Evolutionary conservation across 257 asterid species (phyloP).

Genomic region (Solanum tarapatanum): DNA sequence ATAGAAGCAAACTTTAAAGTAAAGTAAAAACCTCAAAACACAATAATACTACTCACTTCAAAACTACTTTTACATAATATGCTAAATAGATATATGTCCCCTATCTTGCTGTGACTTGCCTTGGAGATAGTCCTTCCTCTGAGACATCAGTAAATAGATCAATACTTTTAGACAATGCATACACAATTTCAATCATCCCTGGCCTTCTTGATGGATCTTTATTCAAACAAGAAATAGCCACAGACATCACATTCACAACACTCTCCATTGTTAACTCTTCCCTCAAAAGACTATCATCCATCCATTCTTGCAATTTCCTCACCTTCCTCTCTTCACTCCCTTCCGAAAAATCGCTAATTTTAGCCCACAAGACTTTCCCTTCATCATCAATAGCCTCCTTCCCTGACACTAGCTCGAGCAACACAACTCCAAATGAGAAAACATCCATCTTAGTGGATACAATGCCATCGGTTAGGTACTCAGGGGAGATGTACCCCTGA

Average conservation of each 20-base stretch:
- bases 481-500: slow-evolving; percentile 88
- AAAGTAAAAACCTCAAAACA: neutral
- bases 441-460: slow-evolving; percentile 86
- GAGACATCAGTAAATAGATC: slow-evolving; percentile 62
- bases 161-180: slow-evolving; percentile 80
- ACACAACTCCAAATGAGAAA: slow-evolving; percentile 80
- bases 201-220: slow-evolving; percentile 80
- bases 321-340: slow-evolving; percentile 38
- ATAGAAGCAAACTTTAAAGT: neutral
- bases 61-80: neutral
- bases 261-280: slow-evolving; percentile 49
- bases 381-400: slow-evolving; percentile 47
- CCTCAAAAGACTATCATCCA: slow-evolving; percentile 34
- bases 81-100: neutral
- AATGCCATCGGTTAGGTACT: slow-evolving; percentile 64
- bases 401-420: slow-evolving; percentile 74
- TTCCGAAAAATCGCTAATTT: slow-evolving; percentile 26
- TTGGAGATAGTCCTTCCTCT: slow-evolving; percentile 61
- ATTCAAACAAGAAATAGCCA: slow-evolving; percentile 59
- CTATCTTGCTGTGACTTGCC: slow-evolving; percentile 51
- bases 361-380: slow-evolving; percentile 58
- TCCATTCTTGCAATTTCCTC: slow-evolving; percentile 50
- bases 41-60: neutral
- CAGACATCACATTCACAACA: slow-evolving; percentile 44
- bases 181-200: slow-evolving; percentile 86